Evolutionary conservation across 495 filamentous ascomycete genomes (phyloP).

Genomic region (Daldinia loculata): DNA sequence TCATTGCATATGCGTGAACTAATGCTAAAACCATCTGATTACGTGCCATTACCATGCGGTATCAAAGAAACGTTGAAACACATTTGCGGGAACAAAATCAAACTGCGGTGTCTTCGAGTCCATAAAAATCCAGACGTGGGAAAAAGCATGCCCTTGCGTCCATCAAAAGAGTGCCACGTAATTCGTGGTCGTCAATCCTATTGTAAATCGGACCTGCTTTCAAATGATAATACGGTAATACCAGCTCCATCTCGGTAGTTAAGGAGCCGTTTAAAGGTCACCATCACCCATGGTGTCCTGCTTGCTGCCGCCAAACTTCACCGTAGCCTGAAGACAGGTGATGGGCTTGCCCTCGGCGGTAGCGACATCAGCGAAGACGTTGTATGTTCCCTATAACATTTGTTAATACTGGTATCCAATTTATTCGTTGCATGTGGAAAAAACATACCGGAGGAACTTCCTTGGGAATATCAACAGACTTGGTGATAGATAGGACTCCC

Average conservation of each 20-base stretch:
- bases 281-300: slow-evolving; percentile 17
- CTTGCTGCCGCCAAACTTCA: slow-evolving; percentile 60
- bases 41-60: slow-evolving; percentile 35
- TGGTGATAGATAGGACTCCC: slow-evolving; percentile 74
- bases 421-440: not conserved
- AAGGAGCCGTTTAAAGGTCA: slow-evolving; percentile 24
- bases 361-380: slow-evolving; percentile 84
- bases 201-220: slow-evolving; percentile 7
- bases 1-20: slow-evolving; percentile 32
- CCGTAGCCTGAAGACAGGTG: slow-evolving; percentile 79
- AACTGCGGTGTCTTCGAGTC: slow-evolving; percentile 26
- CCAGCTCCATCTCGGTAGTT: slow-evolving; percentile 1
- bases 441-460: slow-evolving; percentile 86
- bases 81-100: slow-evolving; percentile 30
- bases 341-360: slow-evolving; percentile 72
- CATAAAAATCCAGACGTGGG: slow-evolving; percentile 38
- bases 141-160: slow-evolving; percentile 21
- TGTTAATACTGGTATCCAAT: slow-evolving; percentile 12
- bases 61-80: slow-evolving; percentile 31
- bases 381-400: slow-evolving; percentile 79
- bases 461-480: slow-evolving; percentile 84
- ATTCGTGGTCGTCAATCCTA: slow-evolving; percentile 32
- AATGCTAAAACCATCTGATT: slow-evolving; percentile 37
- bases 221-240: slow-evolving; percentile 6
- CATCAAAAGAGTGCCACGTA: slow-evolving; percentile 36